Evolutionary conservation across 495 filamentous ascomycete species (phyloP), one percentile per base, ranked within the genome.

Genomic region (Lasiosphaeria miniovina): DNA sequence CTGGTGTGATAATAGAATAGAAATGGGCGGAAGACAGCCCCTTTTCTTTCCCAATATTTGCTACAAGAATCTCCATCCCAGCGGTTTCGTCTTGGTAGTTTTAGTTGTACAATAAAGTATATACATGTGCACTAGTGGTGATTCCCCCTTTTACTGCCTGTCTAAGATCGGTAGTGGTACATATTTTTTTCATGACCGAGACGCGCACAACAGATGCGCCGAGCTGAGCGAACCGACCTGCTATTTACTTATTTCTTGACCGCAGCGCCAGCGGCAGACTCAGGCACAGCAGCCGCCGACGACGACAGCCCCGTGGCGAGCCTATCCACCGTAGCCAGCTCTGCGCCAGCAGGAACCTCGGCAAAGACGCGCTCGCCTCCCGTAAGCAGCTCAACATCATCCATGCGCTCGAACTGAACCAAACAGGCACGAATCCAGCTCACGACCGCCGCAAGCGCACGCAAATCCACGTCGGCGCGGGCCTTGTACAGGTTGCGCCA

Each of bases 401-500:
- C 61, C 69, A 89, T 76, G 58, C 77, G 74, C 24, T 88, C 86
- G 54, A 96, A 72, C 52, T 82, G 77, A 53, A 77, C 77, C 54
- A 94, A 62, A 14, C 84, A 79, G 45, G 84, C 78, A 15, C 93
- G 80, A 80, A 96, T 87, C 79, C 90, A 96, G 45, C 82, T 82
- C 14, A 93, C 89, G 40, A 96, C 82, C 59, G 82, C 77, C 1
- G 90, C 92, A 58, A 98, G 69, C 52, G 81, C 76, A 50, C 81
- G 77, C 69, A 87, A 75, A 71, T 97, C 89, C 31, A 91, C 77
- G 43, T 91, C 86, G 51, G 83, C 80, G 35, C 77, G 77, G 11
- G 83, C 90, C 75, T 91, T 90, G 76, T 89, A 96, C 45, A 98
- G 63, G 72, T 98, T 98, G 64, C 93, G 83, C 94, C 94, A 98